Evolutionary conservation across 306 rosid genomes (phyloP), one percentile per base, ranked within the genome.

Genomic region (Cicer bijugum): DNA sequence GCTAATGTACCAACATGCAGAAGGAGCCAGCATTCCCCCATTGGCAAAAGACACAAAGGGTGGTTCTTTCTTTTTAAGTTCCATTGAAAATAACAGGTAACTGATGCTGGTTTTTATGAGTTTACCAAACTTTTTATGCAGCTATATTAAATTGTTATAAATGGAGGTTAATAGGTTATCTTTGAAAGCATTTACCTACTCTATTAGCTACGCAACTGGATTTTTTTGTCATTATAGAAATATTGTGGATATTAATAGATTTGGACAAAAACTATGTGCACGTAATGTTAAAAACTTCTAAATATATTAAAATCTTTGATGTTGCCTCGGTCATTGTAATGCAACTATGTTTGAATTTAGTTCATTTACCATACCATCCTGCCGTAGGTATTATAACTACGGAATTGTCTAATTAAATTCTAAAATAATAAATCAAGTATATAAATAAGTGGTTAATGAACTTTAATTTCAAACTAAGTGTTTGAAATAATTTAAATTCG

Each of bases 1-100:
- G 79, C 19, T 9, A 56, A 23, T 63, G 53, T 28, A 28, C 64
- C 39, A 47, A 65, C 82, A 75, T 67, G 74, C 77, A 67, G 35
- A 7, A 28, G 12, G 28, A 43, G 17, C 12, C 53, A 66, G 62
- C 62, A 48, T 5, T 33, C 6, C 77, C 53, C 28, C 76, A 37
- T 39, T 46, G 39, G 68, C 61, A 80, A 72, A 46, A 72, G 52
- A 46, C 66, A 60, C 69, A 19, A 72, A 79, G 44, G 33, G 60
- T 33, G 76, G 15, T 15, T 52, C 60, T 38, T 63, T 57, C 75
- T 74, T 67, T 76, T 71, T 46, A 23, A 71, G 48, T 45, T 17
- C 1, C 11, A 50, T 39, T 47, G 72, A 76, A 71, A 81, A 15
- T 37, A 35, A 39, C 64, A 1, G 17, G 39, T 56, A 60, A 75